A percentile compares a stretch with the other conserved stretches of the same genome.
These are phyloP conservation scores for Rhizopus delemar DNA, from an alignment of 371 early-diverging fungal genomes.

Conservation along the genomic window DNA sequence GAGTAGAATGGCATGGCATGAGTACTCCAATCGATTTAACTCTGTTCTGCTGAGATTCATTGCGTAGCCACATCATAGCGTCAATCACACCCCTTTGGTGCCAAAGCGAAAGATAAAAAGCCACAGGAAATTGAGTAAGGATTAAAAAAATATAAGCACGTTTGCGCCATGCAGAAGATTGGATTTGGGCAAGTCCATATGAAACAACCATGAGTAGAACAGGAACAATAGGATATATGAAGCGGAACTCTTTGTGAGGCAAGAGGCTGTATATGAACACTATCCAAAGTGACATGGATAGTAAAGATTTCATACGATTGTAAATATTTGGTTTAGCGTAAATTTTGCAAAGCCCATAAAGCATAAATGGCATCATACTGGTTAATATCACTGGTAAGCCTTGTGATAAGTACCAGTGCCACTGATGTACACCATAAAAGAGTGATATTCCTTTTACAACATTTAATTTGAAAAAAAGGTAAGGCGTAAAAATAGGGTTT, in stretches of 20 bases:
- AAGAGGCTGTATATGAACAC: conserved; percentile 71
- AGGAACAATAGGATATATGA: conserved; percentile 86
- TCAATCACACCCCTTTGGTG: conserved; percentile 95
- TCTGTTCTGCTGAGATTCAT: conserved; percentile 25
- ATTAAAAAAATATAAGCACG: conserved; percentile 37
- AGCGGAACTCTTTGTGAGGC: conserved; percentile 93
- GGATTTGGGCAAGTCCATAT: conserved; percentile 41
- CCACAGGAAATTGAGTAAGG: conserved; percentile 67
- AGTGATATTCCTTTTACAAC: conserved; percentile 72
- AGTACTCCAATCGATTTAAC: conserved; percentile 51
- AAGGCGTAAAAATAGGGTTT: conserved; percentile 62
- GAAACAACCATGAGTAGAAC: conserved; percentile 68
- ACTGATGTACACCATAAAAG: conserved; percentile 88
- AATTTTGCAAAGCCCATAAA: conserved; percentile 25
- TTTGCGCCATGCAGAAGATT: conserved; percentile 24
- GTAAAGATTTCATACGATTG: conserved; percentile 17
- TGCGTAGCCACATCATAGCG: conserved; percentile 72
- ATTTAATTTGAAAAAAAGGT: conserved; percentile 79
- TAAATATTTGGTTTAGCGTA: conserved; percentile 12
- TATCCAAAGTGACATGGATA: conserved; percentile 46
- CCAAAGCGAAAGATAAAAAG: conserved; percentile 66
- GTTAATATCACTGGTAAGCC: conserved; percentile 80
- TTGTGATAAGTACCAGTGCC: conserved; percentile 87
- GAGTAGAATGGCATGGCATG: conserved; percentile 97
- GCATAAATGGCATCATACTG: conserved; percentile 66